These are phyloP conservation scores for Penicillium sp. DNA, from an alignment of 2,329 filamentous ascomycete genomes.

Conservation along the genomic window DNA sequence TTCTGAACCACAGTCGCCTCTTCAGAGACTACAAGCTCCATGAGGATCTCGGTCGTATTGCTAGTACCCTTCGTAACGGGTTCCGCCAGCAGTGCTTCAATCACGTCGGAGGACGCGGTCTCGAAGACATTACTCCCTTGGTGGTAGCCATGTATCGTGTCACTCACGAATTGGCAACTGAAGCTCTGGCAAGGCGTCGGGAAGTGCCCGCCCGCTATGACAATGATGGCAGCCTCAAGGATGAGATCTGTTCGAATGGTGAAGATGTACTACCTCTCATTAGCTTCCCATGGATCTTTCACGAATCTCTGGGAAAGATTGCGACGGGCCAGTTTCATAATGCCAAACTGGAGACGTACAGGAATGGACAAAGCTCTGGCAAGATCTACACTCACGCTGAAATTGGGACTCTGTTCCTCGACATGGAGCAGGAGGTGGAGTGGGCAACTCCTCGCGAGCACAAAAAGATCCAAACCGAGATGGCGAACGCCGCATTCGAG, in stretches of 20 bases:
- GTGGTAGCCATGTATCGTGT: conserved; percentile 85
- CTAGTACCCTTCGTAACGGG: conserved; percentile 63
- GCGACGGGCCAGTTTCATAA: conserved; percentile 48
- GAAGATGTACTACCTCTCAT: conserved; percentile 66
- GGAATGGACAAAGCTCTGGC: conserved; percentile 3
- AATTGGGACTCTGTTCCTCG: neutral
- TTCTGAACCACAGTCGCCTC: conserved; percentile 69
- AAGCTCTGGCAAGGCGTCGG: conserved; percentile 47
- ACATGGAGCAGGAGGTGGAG: neutral
- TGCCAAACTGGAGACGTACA: neutral
- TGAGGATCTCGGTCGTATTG: conserved; percentile 73
- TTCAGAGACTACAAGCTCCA: conserved; percentile 80
- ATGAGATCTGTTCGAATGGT: conserved; percentile 11
- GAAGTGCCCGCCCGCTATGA: conserved; percentile 43
- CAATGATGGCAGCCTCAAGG: conserved; percentile 5
- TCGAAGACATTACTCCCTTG: conserved; percentile 64
- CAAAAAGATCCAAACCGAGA: neutral
- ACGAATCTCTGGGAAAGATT: conserved; percentile 67
- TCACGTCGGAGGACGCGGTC: conserved; percentile 60
- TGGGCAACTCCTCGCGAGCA: no score
- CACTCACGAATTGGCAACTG: conserved; percentile 67
- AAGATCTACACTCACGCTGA: conserved; percentile 8
- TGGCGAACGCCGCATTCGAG: neutral
- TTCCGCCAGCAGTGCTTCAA: conserved; percentile 67
- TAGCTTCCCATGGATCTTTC: conserved; percentile 91